These are phyloP conservation scores for Trichoderma arundinaceum DNA, from an alignment of 2,329 filamentous ascomycete genomes.

Conservation along the genomic window DNA sequence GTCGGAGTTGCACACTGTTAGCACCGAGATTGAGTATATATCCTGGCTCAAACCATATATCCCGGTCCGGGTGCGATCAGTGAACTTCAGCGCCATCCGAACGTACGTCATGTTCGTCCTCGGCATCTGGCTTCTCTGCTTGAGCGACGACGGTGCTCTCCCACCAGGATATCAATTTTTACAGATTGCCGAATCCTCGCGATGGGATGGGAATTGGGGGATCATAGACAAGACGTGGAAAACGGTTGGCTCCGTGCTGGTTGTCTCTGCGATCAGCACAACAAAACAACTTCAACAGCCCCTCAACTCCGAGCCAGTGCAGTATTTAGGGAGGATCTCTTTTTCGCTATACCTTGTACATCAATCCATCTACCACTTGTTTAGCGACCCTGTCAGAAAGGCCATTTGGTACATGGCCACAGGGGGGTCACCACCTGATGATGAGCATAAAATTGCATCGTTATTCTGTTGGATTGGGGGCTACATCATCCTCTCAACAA, in stretches of 20 bases:
- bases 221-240: slow-evolving; percentile 24
- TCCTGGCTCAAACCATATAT: slow-evolving; percentile 24
- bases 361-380: slow-evolving; percentile 19
- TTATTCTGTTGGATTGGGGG: slow-evolving; percentile 21
- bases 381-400: slow-evolving; percentile 16
- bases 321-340: slow-evolving; percentile 26
- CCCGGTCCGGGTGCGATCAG: slow-evolving; percentile 9
- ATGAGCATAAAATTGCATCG: neutral
- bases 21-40: slow-evolving; percentile 8
- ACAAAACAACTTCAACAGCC: slow-evolving; percentile 9
- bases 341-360: slow-evolving; percentile 26
- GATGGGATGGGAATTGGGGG: slow-evolving; percentile 23
- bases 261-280: slow-evolving; percentile 22
- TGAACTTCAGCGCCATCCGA: slow-evolving; percentile 12
- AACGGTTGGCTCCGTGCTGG: slow-evolving; percentile 22
- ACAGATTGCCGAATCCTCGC: slow-evolving; percentile 20
- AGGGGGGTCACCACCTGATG: slow-evolving; percentile 5
- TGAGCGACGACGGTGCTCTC: slow-evolving; percentile 25
- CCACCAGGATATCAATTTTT: slow-evolving; percentile 27
- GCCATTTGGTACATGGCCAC: slow-evolving; percentile 19
- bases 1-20: slow-evolving; percentile 7
- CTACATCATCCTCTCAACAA: slow-evolving; percentile 18
- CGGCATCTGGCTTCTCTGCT: slow-evolving; percentile 24
- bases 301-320: slow-evolving; percentile 14
- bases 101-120: slow-evolving; percentile 13